Conservation (phyloP, 805 yeast genomes). For the Metschnikowia matae region DNA sequence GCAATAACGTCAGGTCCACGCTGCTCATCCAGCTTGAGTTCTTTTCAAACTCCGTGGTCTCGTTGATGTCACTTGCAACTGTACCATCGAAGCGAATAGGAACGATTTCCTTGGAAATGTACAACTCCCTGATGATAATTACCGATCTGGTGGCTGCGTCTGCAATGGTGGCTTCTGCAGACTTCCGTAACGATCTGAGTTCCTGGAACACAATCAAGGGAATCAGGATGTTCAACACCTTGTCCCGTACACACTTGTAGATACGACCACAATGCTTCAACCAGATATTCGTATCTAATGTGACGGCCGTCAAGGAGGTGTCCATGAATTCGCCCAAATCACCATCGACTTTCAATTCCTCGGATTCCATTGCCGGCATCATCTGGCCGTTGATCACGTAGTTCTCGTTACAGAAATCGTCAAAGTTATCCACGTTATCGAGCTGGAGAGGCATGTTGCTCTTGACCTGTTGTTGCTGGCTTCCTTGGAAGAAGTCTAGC, state of each 20-base stretch:
- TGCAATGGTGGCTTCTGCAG: slow-evolving; percentile 67
- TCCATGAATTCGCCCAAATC: slow-evolving; percentile 57
- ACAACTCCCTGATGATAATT: slow-evolving; percentile 65
- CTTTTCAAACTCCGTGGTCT: slow-evolving; percentile 69
- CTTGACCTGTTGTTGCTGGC: slow-evolving; percentile 7
- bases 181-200: slow-evolving; percentile 62
- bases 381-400: slow-evolving; percentile 22
- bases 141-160: slow-evolving; percentile 82
- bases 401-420: slow-evolving; percentile 23
- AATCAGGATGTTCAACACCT: slow-evolving; percentile 55
- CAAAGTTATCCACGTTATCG: slow-evolving; percentile 11
- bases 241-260: slow-evolving; percentile 61
- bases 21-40: slow-evolving; percentile 68
- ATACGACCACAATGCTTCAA: slow-evolving; percentile 74
- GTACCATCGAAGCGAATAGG: slow-evolving; percentile 70
- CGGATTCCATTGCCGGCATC: slow-evolving; percentile 11
- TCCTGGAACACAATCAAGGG: slow-evolving; percentile 80
- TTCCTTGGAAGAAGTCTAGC: slow-evolving; percentile 10
- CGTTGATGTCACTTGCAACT: slow-evolving; percentile 62
- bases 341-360: slow-evolving; percentile 32
- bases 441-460: slow-evolving; percentile 5
- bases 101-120: slow-evolving; percentile 48
- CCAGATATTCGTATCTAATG: slow-evolving; percentile 79
- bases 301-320: slow-evolving; percentile 50
- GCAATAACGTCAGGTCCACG: slow-evolving; percentile 66